Percentiles rank a stretch among this genome's conserved stretches.
Evolutionary conservation across 1,284 basidiomycete genomes (phyloP).

Genomic region (Agaricales sp.): DNA sequence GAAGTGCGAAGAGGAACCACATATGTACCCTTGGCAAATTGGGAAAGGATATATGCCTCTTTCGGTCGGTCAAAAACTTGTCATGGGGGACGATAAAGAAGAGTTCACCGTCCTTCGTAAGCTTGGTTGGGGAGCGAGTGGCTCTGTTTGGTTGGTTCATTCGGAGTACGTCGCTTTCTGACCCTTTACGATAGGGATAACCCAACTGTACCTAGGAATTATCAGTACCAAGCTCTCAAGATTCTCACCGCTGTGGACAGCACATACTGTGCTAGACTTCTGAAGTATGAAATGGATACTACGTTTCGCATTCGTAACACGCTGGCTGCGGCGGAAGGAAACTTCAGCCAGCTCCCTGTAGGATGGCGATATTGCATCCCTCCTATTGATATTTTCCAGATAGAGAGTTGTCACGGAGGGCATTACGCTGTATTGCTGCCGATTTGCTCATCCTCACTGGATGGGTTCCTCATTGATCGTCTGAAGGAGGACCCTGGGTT

Average conservation of each 20-base stretch:
- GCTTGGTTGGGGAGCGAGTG: background rate
- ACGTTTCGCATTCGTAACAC: background rate
- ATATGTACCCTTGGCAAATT: background rate
- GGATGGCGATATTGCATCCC: background rate
- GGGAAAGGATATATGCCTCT: background rate
- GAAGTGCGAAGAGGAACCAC: background rate
- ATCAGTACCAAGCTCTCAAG: background rate
- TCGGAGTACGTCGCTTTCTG: too few relatives aligned
- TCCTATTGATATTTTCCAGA: background rate
- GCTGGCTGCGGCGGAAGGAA: background rate
- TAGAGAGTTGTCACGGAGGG: background rate
- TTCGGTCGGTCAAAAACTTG: background rate
- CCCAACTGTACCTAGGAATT: too few relatives aligned
- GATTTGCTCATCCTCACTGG: background rate
- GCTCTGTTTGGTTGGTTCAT: background rate
- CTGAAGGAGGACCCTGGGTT: background rate
- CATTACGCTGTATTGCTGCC: background rate
- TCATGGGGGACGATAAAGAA: background rate
- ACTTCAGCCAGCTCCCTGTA: background rate
- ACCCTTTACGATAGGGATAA: too few relatives aligned
- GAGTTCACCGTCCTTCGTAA: background rate
- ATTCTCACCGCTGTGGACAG: background rate
- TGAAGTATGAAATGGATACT: background rate
- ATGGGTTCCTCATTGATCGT: background rate
- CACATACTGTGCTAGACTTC: background rate